Base-by-base conservation (phyloP, 495 filamentous ascomycete genomes). In the Venustampulla echinocandica region DNA sequence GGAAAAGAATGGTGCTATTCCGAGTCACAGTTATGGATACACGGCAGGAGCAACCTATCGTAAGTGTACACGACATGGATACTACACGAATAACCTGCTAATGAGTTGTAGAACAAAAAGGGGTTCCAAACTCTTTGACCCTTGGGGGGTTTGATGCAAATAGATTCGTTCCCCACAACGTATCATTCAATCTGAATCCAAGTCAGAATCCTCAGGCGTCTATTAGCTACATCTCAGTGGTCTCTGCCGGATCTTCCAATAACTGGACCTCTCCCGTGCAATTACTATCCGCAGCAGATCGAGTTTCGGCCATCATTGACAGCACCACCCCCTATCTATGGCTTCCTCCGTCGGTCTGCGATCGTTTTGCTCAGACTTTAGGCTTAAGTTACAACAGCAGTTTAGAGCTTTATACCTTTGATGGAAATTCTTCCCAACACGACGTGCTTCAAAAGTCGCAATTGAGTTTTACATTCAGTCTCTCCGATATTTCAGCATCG, bases 1-100 rank as follows among this genome's bases (percentile, higher is more conserved):
- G 25, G 62, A 76, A 42, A 61, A 68, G 32, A 61, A 66, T 41
- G 73, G 73, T 22, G 50, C 48, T 1, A 78, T 82, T 44, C 74
- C 78, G 20, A 81, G 76, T 42, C 67, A 80, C 34, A 79, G 71
- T 51, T 84, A 80, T 55, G 80, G 79, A 37, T 84, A 79, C 55
- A 83, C 81, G 4, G 79, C 81, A 34, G 81, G 81, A 2, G 79
- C 79, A 30, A 71, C 74, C 44, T 82, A 83, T 55, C 70, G 79
- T 69, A 53, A 59, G 63, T 53, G 17, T 28, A 25, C 2, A 7
- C n/a, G 17, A 23, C 27, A 10, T n/a, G n/a, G n/a, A n/a, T n/a
- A 10, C 25, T 3, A 33, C n/a, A 39, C 3, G 22, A 2, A 15
- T 27, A 3, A 23, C 17, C 2, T 24, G 18, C 22, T 43, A 34